A percentile compares a stretch with the other conserved stretches of the same genome.
Conservation (phyloP, 2,329 filamentous ascomycete species). For the Epichloe gansuensis region DNA sequence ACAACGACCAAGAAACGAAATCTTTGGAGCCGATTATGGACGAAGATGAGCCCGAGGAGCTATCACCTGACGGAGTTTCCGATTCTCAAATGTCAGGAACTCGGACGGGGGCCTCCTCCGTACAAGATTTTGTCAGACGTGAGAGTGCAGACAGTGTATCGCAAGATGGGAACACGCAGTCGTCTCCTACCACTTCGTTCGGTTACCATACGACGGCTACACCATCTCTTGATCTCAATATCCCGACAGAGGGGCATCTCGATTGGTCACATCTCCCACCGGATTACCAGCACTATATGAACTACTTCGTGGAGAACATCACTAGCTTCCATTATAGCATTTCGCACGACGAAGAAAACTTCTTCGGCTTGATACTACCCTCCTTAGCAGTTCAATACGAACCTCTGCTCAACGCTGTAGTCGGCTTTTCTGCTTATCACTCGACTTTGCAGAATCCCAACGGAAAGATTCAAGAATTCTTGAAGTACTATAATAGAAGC, state of each 20-base stretch:
- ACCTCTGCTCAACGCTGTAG: conserved; percentile 71
- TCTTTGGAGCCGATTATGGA: conserved; percentile 40
- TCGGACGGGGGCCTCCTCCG: conserved; percentile 27
- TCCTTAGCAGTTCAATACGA: conserved; percentile 61
- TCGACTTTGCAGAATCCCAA: conserved; percentile 56
- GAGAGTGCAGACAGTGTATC: conserved; percentile 42
- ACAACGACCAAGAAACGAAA: conserved; percentile 27
- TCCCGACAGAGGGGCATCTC: conserved; percentile 14
- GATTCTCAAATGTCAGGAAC: conserved; percentile 11
- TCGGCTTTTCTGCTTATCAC: conserved; percentile 83
- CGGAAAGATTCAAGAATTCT: conserved; percentile 66
- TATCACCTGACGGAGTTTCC: conserved; percentile 8
- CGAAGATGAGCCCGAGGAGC: conserved; percentile 36
- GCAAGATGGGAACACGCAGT: conserved; percentile 37
- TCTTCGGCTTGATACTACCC: conserved; percentile 60
- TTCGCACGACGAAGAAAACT: conserved; percentile 55
- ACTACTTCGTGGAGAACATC: conserved; percentile 66
- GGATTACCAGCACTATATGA: conserved; percentile 66
- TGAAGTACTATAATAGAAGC: conserved; percentile 83
- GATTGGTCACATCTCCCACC: conserved; percentile 48
- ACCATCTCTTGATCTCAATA: conserved; percentile 15
- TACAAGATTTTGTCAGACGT: conserved; percentile 23
- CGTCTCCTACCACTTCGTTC: conserved; percentile 36
- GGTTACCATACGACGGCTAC: conserved; percentile 18
- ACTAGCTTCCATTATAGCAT: conserved; percentile 74